Evolutionary conservation across 805 yeast genomes (phyloP), one percentile per base, ranked within the genome.

Genomic region (Saturnispora saitoi): DNA sequence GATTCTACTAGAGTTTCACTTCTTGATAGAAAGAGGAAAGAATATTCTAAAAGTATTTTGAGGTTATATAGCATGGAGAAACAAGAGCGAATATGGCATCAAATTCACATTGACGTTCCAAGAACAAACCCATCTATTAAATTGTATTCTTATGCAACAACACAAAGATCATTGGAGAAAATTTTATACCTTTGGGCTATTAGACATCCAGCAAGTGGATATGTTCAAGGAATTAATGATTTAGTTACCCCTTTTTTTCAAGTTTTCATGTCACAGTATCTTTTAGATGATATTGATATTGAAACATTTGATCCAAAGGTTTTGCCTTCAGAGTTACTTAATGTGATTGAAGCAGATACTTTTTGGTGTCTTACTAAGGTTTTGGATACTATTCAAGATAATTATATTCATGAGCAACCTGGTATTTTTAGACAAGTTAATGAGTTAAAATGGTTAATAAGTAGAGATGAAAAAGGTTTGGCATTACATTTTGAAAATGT

Each of bases 221-320:
- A 91, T 64, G 99, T 91, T 19, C 99, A 91, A 69, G 99, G 99
- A 26, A 91, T 91, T 45, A 91, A 91, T 64, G 99, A 91, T 67
- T 72, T 91, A 44, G 87, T 82, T 14, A 91, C 97, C 1, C 98
- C 99, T 3, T 87, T 93, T 62, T 89, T 76, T 65, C 95, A 91
- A 65, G 82, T 89, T 0, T 91, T 91, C 58, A 64, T 93, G 43
- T 72, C 80, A 2, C 80, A 81, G 50, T 89, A 90, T 63, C 63
- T 81, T 30, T 61, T 63, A 24, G 71, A 71, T 22, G 72, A 64
- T 14, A 65, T 66, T 26, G 67, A 71, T 42, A 72, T 83, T 15
- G 85, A 78, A 48, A 68, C 66, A 17, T 72, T 80, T 56, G 86
- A 89, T 63, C 87, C 95, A 0, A 66, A 68, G 7, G 62, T 66